Conservation (phyloP, 257 asterid genomes). For the Phtheirospermum japonicum region DNA sequence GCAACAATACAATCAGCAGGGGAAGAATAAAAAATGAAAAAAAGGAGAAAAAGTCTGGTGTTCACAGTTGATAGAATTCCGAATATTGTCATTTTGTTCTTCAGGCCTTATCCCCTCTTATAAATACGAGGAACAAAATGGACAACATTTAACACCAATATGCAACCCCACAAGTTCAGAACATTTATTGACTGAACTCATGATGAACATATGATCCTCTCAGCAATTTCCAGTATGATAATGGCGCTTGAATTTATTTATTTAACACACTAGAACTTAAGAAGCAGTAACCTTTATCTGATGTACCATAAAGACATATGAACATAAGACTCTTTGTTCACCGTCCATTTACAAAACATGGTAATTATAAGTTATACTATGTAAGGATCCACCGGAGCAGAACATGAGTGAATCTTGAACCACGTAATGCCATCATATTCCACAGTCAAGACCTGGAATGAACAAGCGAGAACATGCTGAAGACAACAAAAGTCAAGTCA, state of each 20-base stretch:
- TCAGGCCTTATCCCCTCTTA: not conserved
- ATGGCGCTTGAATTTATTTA: conserved; percentile 17
- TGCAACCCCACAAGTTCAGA: not conserved
- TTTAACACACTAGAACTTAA: conserved; percentile 10
- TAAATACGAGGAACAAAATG: not conserved
- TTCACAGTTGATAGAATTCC: conserved; percentile 11
- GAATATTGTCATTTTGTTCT: too few relatives aligned
- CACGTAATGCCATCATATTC: conserved; percentile 1
- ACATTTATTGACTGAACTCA: conserved; percentile 2
- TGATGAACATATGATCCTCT: not conserved
- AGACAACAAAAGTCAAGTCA: conserved; percentile 9
- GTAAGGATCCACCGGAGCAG: conserved; percentile 6
- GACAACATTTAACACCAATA: not conserved
- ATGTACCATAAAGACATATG: not conserved
- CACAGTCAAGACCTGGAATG: not conserved
- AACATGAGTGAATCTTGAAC: not conserved
- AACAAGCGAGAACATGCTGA: not conserved
- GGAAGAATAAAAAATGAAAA: not conserved
- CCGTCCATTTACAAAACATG: conserved; percentile 5
- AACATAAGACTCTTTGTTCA: conserved; percentile 1
- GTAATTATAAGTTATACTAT: not conserved
- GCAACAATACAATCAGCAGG: conserved; percentile 17
- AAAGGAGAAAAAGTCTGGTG: conserved; percentile 2
- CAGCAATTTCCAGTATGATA: too few relatives aligned
- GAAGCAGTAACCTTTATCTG: conserved; percentile 6